Evolutionary conservation across 345 rosid species (phyloP), one percentile per base, ranked within the genome.

Genomic region (Gossypium turneri): DNA sequence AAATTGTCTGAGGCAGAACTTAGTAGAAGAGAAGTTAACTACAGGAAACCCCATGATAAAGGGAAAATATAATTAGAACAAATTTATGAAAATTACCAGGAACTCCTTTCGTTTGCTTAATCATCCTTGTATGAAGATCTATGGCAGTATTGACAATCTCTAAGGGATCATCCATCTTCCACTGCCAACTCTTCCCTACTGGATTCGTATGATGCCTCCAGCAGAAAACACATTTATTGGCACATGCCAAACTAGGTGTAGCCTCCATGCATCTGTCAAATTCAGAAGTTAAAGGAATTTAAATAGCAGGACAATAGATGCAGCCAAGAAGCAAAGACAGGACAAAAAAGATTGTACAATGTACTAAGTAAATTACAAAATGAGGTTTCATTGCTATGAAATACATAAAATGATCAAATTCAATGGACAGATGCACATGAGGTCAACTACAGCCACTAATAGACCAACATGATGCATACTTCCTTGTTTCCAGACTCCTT

Each of bases 171-270:
- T 95, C 99, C 98, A 93, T 91, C 87, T 91, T 90, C 99, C 99
- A 95, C 79, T 90, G 91, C 99, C 99, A 95, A 84, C 88, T 95
- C 89, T 91, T 95, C 65, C 98, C 99, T 9, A 95, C 97, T 41
- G 98, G 99, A 87, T 95, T 95, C 44, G 98, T 93, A 73, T 95
- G 99, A 84, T 93, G 99, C 88, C 99, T 93, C 99, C 97, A 93
- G 82, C 99, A 95, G 74, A 95, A 95, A 71, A 95, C 97, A 88
- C 98, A 95, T 84, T 95, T 93, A 82, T 93, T 95, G 68, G 99
- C 99, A 83, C 98, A 95, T 73, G 99, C 97, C 85, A 95, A 86
- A 86, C 98, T 91, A 57, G 98, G 99, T 44, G 97, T 95, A 63
- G 97, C 91, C 87, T 95, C 98, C 97, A 95, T 95, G 79, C 99